phyloP scores from a whole-genome alignment of 441 rosid species.

The Syzygium syzygioides region DNA sequence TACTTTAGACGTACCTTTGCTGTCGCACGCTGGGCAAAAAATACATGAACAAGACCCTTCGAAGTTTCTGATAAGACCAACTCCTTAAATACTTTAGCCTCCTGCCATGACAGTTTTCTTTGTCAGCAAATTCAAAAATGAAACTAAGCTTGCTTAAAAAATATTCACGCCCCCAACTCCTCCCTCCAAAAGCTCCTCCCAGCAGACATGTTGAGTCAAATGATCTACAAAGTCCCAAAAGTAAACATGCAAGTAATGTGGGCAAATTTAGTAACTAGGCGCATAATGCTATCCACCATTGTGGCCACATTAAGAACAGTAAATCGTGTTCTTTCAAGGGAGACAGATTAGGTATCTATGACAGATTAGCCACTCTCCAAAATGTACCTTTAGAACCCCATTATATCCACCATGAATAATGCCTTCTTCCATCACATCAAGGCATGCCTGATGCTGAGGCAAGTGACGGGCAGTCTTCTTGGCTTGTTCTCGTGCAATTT shows the following conservation, averaged over 20 bases:
- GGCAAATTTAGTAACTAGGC: neutral
- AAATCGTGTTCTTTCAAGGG: neutral
- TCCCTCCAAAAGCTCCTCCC: neutral
- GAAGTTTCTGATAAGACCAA: conserved; percentile 69
- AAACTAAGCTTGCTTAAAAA: neutral
- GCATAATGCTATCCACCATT: neutral
- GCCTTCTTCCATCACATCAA: conserved; percentile 94
- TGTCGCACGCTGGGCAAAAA: conserved; percentile 78
- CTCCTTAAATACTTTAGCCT: conserved; percentile 69
- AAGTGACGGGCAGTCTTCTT: conserved; percentile 69
- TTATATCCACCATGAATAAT: conserved; percentile 81
- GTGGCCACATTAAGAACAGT: neutral
- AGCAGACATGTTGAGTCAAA: neutral
- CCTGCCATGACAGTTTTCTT: conserved; percentile 43
- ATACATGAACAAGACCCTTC: conserved; percentile 79
- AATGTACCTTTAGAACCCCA: conserved; percentile 76
- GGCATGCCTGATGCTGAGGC: conserved; percentile 85
- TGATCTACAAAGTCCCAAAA: neutral
- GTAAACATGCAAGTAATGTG: neutral
- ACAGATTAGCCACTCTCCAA: neutral
- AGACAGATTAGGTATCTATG: neutral
- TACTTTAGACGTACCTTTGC: conserved; percentile 49
- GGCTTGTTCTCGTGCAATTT: conserved; percentile 57
- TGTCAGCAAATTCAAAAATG: conserved; percentile 4
- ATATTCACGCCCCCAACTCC: neutral